These are phyloP conservation scores for Durotheca rogersii DNA, from an alignment of 495 filamentous ascomycete genomes.

Conservation along the genomic window DNA sequence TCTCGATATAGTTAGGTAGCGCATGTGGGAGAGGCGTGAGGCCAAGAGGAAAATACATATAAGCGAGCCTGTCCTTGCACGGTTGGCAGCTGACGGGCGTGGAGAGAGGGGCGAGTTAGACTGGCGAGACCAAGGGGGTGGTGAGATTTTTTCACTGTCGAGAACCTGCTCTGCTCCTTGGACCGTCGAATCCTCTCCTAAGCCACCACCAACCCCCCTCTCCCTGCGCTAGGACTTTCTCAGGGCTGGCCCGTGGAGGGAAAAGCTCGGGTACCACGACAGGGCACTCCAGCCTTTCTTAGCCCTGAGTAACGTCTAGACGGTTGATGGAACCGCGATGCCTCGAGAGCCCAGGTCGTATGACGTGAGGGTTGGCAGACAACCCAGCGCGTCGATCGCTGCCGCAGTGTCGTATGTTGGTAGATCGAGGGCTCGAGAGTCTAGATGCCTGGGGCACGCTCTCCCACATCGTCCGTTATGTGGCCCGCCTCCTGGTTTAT, in stretches of 20 bases:
- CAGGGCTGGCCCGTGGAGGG: too few species aligned
- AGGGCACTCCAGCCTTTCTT: too few species aligned
- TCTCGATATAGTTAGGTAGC: conserved; percentile 8
- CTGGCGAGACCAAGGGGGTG: conserved; percentile 13
- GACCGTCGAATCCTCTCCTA: neutral
- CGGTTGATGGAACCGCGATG: too few species aligned
- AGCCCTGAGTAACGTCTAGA: too few species aligned
- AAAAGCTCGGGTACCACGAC: too few species aligned
- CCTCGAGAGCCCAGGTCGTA: too few species aligned
- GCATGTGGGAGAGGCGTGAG: conserved; percentile 1
- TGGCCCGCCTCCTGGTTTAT: conserved; percentile 17
- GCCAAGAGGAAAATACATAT: conserved; percentile 14
- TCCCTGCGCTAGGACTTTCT: conserved; percentile 1
- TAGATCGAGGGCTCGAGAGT: too few species aligned
- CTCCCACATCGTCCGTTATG: conserved; percentile 1
- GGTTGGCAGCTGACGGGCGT: conserved; percentile 10
- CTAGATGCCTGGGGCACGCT: too few species aligned
- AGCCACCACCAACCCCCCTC: too few species aligned
- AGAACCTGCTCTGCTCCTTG: conserved; percentile 11
- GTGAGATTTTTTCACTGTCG: conserved; percentile 15
- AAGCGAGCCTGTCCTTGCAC: conserved; percentile 15
- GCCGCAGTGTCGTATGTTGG: too few species aligned
- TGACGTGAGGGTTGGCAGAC: too few species aligned
- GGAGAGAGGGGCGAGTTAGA: neutral
- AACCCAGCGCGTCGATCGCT: too few species aligned